Evolutionary conservation across 305 asterid genomes (phyloP), one percentile per base, ranked within the genome.

Genomic region (Nicotiana rustica): DNA sequence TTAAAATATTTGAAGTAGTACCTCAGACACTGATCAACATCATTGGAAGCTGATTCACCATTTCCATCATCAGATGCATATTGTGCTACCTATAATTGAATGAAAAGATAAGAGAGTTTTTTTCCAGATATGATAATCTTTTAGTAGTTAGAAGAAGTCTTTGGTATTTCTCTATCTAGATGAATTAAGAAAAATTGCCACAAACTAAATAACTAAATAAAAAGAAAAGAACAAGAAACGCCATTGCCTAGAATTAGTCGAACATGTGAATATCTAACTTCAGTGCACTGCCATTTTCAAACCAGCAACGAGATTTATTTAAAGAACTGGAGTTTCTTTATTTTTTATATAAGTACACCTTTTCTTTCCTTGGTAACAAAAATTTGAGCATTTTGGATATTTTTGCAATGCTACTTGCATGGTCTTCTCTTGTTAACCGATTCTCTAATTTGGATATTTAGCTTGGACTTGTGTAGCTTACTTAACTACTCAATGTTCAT

Each of bases 21-120:
- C 99, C 97, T 94, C 77, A 94, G 88, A 84, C 99, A 96, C 84
- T 91, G 91, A 87, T 96, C 98, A 85, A 96, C 98, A 82, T 90
- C 88, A 77, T 68, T 69, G 87, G 84, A 88, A 66, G 99, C 99
- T 83, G 88, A 87, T 86, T 90, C 87, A 68, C 94, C 97, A 60
- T 96, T 90, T 80, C 95, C 95, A 82, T 86, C 94, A 71, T 96
- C 99, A 86, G 93, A 88, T 82, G 99, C 99, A 87, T 96, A 96
- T 80, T 94, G 92, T 83, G 98, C 98, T 67, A 96, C 97, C 99
- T 96, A 90, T 82, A 82, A 82, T 67, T 52, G 25, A 9, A 66
- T 29, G 73, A 61, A 36, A 71, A 75, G 15, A 49, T 25, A 49
- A 14, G 44, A 25, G 41, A 49, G 33, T 52, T 49, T 49, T 47